Percentiles rank a stretch among this genome's conserved stretches.
Evolutionary conservation across 2,329 filamentous ascomycete species (phyloP).

Genomic region (Polychaeton citri): DNA sequence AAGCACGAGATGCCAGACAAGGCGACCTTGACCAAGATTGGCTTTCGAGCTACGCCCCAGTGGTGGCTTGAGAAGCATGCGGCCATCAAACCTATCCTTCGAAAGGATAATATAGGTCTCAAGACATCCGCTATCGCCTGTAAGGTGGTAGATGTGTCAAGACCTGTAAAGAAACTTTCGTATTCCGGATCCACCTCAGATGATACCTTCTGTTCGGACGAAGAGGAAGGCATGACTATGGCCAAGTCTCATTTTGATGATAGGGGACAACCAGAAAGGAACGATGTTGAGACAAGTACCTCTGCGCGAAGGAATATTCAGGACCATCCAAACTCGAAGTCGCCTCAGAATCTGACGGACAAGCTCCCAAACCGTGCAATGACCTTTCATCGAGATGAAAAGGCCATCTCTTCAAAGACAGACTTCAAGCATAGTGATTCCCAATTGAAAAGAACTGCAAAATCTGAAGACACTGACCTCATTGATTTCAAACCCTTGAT

Average conservation of each 20-base stretch:
- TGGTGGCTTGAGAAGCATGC: constrained; percentile 42
- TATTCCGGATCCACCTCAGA: too few species aligned
- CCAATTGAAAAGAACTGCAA: constrained; percentile 6
- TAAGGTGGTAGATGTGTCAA: too few species aligned
- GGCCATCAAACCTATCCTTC: constrained; percentile 11
- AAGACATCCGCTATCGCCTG: too few species aligned
- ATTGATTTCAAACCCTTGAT: constrained; percentile 14
- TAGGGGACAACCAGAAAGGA: too few species aligned
- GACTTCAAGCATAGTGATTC: constrained; percentile 1
- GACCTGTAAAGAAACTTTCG: too few species aligned
- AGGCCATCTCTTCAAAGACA: background rate
- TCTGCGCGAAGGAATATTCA: background rate
- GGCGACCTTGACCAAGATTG: constrained; percentile 53
- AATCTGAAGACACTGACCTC: constrained; percentile 11
- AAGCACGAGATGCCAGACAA: constrained; percentile 83
- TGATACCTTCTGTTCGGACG: too few species aligned
- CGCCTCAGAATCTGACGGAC: constrained; percentile 1
- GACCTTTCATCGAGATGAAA: background rate
- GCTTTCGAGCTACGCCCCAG: constrained; percentile 44
- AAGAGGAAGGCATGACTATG: too few species aligned
- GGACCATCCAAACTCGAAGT: background rate
- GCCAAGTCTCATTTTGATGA: too few species aligned
- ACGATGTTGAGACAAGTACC: too few species aligned
- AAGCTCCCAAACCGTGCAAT: background rate
- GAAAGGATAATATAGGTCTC: too few species aligned